phyloP scores from a whole-genome alignment of 306 rosid species.

The Trichosanthes truncata region DNA sequence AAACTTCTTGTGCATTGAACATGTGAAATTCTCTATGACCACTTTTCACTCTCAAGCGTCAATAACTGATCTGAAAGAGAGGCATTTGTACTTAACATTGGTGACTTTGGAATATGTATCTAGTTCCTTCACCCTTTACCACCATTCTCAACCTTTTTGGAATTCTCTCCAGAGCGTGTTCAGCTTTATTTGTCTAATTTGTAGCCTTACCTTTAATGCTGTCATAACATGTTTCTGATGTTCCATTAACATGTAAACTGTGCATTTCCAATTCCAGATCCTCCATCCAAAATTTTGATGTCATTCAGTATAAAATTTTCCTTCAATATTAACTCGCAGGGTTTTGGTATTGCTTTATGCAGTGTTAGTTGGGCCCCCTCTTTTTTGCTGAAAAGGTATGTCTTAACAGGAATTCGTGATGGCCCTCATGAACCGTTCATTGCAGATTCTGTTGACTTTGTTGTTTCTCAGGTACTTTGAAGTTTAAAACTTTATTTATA shows the following conservation, averaged over 20 bases:
- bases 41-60: not conserved
- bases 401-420: slow-evolving; percentile 93
- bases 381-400: slow-evolving; percentile 90
- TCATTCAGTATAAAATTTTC: not conserved
- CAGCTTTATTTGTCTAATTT: not conserved
- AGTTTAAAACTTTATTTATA: slow-evolving; percentile 10
- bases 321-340: slow-evolving; percentile 23
- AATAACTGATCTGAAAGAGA: not conserved
- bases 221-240: slow-evolving; percentile 4
- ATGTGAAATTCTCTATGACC: not conserved
- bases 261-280: not conserved
- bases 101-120: not conserved
- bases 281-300: not conserved
- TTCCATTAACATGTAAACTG: not conserved
- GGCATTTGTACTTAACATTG: not conserved
- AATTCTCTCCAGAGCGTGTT: not conserved
- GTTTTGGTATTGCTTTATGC: slow-evolving; percentile 31
- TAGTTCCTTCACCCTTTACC: not conserved
- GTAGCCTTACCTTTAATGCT: not conserved
- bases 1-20: not conserved
- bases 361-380: slow-evolving; percentile 98
- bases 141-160: not conserved
- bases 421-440: slow-evolving; percentile 99
- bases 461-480: slow-evolving; percentile 86
- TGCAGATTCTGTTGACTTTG: slow-evolving; percentile 97